phyloP scores from a whole-genome alignment of 1,284 basidiomycete species.

The Tausonia pullulans region DNA sequence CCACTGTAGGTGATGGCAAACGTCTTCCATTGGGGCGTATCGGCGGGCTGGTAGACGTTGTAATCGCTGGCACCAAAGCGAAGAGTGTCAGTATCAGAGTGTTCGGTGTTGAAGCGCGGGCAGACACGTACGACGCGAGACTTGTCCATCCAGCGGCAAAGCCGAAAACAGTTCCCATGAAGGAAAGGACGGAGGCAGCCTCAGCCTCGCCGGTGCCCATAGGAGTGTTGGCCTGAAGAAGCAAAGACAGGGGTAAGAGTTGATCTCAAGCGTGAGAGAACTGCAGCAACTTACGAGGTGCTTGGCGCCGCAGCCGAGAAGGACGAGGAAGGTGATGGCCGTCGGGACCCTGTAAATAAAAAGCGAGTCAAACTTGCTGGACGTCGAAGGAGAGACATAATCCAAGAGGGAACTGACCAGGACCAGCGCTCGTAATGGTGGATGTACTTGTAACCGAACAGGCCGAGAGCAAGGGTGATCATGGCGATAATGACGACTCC shows the following conservation, averaged over 20 bases:
- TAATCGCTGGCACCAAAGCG: constrained; percentile 23
- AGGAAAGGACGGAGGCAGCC: constrained; percentile 30
- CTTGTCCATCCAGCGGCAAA: constrained; percentile 32
- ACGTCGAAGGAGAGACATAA: background rate
- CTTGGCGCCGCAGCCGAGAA: constrained; percentile 28
- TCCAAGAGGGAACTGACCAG: background rate
- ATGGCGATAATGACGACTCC: constrained; percentile 32
- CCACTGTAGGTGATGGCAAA: constrained; percentile 34
- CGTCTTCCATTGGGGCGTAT: constrained; percentile 29
- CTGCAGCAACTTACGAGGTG: constrained; percentile 18
- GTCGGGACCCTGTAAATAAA: constrained; percentile 31
- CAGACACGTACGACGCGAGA: constrained; percentile 21
- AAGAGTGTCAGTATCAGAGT: background rate
- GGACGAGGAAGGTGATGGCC: constrained; percentile 33
- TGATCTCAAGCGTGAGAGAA: no score
- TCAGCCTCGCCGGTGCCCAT: constrained; percentile 27
- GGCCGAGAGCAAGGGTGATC: constrained; percentile 34
- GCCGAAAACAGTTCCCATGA: constrained; percentile 26
- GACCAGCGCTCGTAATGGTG: constrained; percentile 31
- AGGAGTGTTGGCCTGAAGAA: constrained; percentile 17
- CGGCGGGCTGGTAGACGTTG: constrained; percentile 35
- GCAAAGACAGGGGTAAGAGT: no score
- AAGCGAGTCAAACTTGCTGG: no score
- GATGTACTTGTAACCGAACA: constrained; percentile 39
- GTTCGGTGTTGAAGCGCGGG: background rate